Percentiles rank a stretch among this genome's conserved stretches.
These are phyloP conservation scores for Hymenoscyphus occultus DNA, from an alignment of 2,329 filamentous ascomycete species.

Conservation along the genomic window DNA sequence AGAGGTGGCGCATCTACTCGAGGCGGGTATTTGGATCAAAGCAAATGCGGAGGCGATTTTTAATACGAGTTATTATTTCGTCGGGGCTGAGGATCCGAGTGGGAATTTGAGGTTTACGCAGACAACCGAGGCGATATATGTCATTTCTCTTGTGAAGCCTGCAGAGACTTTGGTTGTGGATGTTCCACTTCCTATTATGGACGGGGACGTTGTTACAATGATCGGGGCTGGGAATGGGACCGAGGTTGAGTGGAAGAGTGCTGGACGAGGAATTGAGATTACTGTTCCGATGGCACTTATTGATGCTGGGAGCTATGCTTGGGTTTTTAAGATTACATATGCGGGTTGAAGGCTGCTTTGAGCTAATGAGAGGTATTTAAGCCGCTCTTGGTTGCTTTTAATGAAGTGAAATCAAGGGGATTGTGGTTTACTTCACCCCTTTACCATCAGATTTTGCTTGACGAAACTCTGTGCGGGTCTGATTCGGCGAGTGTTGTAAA, in stretches of 20 bases:
- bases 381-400: neutral
- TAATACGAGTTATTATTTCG: conserved; percentile 53
- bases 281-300: conserved; percentile 18
- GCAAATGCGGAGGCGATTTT: conserved; percentile 53
- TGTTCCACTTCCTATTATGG: conserved; percentile 45
- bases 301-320: conserved; percentile 22
- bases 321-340: conserved; percentile 25
- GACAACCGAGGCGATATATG: conserved; percentile 51
- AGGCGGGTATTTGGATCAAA: conserved; percentile 54
- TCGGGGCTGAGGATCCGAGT: conserved; percentile 42
- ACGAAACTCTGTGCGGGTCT: too few relatives aligned
- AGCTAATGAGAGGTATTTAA: neutral
- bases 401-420: neutral
- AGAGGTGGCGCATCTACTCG: conserved; percentile 46
- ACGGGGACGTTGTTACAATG: conserved; percentile 46
- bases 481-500: too few relatives aligned
- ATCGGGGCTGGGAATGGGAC: conserved; percentile 39
- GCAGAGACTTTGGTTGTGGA: conserved; percentile 41
- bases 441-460: neutral
- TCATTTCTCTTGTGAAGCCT: conserved; percentile 45
- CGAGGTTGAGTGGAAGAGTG: conserved; percentile 29
- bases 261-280: conserved; percentile 29
- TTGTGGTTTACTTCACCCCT: neutral
- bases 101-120: conserved; percentile 49
- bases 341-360: neutral